Evolutionary conservation across 78 protist genomes (phyloP).

Genomic region (Pigoraptor vietnamica): DNA sequence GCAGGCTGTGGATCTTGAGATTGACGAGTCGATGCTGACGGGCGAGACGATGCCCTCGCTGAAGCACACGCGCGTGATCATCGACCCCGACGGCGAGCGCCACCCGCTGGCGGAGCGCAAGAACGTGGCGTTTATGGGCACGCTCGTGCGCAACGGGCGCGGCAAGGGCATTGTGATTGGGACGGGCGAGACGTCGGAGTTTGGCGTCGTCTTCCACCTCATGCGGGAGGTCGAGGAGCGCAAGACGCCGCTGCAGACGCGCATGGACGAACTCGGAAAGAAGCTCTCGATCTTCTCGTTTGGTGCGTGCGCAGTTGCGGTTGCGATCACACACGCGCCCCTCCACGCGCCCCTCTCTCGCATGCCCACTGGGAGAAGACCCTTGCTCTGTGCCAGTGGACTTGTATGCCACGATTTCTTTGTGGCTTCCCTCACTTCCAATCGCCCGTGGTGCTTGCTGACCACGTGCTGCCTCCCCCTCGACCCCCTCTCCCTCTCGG

Average conservation of each 20-base stretch:
- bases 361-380: no score
- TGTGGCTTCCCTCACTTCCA: no score
- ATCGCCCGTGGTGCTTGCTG: no score
- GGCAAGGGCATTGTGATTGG: slow-evolving; percentile 68
- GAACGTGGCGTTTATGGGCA: slow-evolving; percentile 48
- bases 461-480: no score
- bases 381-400: no score
- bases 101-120: neutral
- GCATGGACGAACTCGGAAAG: slow-evolving; percentile 74
- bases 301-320: neutral
- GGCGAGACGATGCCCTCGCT: slow-evolving; percentile 15
- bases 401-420: no score
- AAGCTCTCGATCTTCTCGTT: slow-evolving; percentile 49
- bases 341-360: no score
- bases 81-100: neutral
- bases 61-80: neutral
- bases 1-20: slow-evolving; percentile 1
- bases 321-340: neutral
- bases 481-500: no score
- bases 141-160: slow-evolving; percentile 42
- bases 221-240: slow-evolving; percentile 36
- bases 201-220: slow-evolving; percentile 77
- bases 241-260: slow-evolving; percentile 59
- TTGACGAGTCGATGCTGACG: slow-evolving; percentile 45
- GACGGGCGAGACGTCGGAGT: slow-evolving; percentile 78